Evolutionary conservation across 2,329 filamentous ascomycete species (phyloP), one percentile per base, ranked within the genome.

Genomic region (Fonsecaea monophora): DNA sequence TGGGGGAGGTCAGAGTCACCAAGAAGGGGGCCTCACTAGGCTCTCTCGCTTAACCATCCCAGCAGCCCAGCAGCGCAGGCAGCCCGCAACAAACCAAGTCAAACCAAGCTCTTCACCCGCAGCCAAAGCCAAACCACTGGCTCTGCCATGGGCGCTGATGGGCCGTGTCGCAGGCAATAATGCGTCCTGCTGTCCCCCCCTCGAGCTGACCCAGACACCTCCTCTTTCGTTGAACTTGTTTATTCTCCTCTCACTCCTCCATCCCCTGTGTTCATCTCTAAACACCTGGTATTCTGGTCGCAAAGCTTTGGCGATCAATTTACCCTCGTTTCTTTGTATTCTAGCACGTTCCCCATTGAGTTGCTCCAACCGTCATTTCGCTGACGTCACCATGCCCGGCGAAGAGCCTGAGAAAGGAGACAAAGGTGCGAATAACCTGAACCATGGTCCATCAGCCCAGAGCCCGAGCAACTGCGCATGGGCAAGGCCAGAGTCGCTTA

Each of bases 391-490:
- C 45, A 83, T 84, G 82, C 75, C 81, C 66, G 78, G 78, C 73
- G 79, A 82, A 65, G 76, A 81, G 65, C 77, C 82, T 72, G 80
- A 85, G 75, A 80, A 84, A 75, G 84, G 83, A 68, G 82, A 83
- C 72, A 78, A 83, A 78, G 82, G 82, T 82, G 78, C 66, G 79
- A 73, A 30, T 25, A 13, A 40, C 13, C 21, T 34, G 35, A 37
- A 7, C 4, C 21, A 30, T 48, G 38, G 21, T 18, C 21, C 30
- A 45, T 12, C 35, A n/a, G 13, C 50, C 12, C 32, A 2, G 5
- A 40, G 32, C 54, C 6, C 18, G 10, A 60, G 35, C 38, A 40
- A 13, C 50, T 30, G 59, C 59, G 59, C 48, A 34, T 25, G 12
- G 45, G 10, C 25, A 12, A 21, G 10, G 45, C 18, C 21, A 5